phyloP scores from a whole-genome alignment of 306 rosid species.

The Castanospermum australe region DNA sequence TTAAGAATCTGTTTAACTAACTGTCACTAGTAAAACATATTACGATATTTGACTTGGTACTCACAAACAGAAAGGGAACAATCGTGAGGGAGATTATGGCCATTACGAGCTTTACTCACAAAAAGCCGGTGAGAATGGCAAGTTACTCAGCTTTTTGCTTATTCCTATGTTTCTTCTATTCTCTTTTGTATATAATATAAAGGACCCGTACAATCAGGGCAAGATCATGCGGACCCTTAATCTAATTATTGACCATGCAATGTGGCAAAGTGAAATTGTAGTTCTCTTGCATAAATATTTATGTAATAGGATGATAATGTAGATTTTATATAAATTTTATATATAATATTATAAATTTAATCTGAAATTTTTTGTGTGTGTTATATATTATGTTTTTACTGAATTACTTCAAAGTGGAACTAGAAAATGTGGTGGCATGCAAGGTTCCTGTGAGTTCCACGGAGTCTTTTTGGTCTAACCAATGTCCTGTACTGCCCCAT shows the following conservation, averaged over 20 bases:
- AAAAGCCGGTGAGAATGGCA: not conserved
- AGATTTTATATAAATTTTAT: no score
- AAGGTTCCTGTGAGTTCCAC: no score
- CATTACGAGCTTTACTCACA: not conserved
- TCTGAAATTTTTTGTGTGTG: no score
- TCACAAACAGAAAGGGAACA: not conserved
- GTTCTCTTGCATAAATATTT: no score
- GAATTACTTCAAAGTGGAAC: constrained; percentile 26
- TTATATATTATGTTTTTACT: no score
- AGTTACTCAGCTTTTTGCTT: not conserved
- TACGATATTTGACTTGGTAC: no score
- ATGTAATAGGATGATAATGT: no score
- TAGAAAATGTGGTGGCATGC: not conserved
- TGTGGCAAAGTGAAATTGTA: not conserved
- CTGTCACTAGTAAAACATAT: no score
- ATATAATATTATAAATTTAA: no score
- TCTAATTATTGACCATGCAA: not conserved
- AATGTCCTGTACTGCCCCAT: constrained; percentile 8
- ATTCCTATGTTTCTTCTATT: not conserved
- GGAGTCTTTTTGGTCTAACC: constrained; percentile 8
- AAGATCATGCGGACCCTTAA: not conserved
- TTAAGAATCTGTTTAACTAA: no score
- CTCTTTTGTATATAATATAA: not conserved
- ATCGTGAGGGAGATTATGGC: not conserved
- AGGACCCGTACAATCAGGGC: not conserved